A percentile compares a stretch with the other conserved stretches of the same genome.
These are phyloP conservation scores for Emericellopsis atlantica DNA, from an alignment of 2,329 filamentous ascomycete species.

Conservation along the genomic window DNA sequence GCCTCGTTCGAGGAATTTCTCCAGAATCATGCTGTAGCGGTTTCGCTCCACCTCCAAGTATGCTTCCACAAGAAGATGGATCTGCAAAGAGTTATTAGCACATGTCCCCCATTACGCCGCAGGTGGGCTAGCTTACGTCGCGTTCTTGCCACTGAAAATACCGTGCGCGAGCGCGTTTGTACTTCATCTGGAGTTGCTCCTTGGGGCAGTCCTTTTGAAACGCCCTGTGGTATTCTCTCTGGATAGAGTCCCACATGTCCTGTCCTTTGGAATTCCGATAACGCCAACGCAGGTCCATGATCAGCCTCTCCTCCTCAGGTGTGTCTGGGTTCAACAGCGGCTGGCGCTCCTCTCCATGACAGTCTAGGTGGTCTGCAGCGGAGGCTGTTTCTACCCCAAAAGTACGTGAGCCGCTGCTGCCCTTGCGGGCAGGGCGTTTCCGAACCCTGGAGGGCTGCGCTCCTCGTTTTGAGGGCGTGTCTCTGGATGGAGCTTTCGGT, in stretches of 20 bases:
- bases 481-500: too few relatives aligned
- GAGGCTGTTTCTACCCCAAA: background rate
- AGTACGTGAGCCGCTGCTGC: background rate
- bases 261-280: constrained; percentile 35
- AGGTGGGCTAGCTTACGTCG: constrained; percentile 30
- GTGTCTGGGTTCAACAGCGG: constrained; percentile 29
- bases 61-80: constrained; percentile 25
- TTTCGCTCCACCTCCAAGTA: constrained; percentile 26
- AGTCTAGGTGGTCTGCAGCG: constrained; percentile 19
- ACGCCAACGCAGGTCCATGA: constrained; percentile 35
- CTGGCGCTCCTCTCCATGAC: constrained; percentile 17
- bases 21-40: constrained; percentile 27
- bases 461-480: too few relatives aligned
- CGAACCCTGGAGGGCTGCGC: too few relatives aligned
- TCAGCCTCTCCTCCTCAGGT: constrained; percentile 32
- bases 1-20: constrained; percentile 33
- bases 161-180: constrained; percentile 35
- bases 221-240: constrained; percentile 22
- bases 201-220: constrained; percentile 24
- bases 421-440: background rate
- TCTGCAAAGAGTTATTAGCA: constrained; percentile 13
- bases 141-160: constrained; percentile 32
- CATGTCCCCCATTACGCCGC: background rate
- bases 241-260: constrained; percentile 46
- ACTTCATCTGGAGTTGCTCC: constrained; percentile 43